Evolutionary conservation across 768 basidiomycete species (phyloP).

Genomic region (Lentinula detonsa): DNA sequence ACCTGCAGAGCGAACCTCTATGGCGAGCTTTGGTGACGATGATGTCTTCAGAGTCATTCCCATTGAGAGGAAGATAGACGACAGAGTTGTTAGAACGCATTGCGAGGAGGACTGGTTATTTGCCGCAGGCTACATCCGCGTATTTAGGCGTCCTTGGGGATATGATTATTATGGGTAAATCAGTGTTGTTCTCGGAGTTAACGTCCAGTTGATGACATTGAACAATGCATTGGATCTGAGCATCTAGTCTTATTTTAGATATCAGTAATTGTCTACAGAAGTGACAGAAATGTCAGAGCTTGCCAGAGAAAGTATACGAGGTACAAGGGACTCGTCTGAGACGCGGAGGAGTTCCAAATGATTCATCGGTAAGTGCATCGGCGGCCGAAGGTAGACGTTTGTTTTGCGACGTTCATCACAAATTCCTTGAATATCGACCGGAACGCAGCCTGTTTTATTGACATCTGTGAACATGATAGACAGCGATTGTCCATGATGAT

Average conservation of each 20-base stretch:
- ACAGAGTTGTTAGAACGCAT: not conserved
- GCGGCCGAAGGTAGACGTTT: not conserved
- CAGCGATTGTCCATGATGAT: not conserved
- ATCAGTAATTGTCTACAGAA: not conserved
- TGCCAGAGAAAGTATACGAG: not conserved
- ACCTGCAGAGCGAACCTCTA: not conserved
- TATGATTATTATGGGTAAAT: not conserved
- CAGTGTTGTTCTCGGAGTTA: not conserved
- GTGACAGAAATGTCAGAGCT: not conserved
- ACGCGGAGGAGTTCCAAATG: not conserved
- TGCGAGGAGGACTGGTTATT: not conserved
- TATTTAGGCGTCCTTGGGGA: not conserved
- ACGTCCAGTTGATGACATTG: not conserved
- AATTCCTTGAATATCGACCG: not conserved
- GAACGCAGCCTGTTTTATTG: not conserved
- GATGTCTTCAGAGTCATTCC: not conserved
- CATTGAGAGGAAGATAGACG: conserved; percentile 1
- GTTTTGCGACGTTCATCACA: not conserved
- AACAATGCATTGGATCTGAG: not conserved
- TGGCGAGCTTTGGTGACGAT: not conserved
- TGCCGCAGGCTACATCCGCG: not conserved
- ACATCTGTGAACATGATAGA: not conserved
- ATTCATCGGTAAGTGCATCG: not conserved
- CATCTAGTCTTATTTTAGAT: not conserved
- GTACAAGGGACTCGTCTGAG: not conserved